These are phyloP conservation scores for Penicillium brasilianum DNA, from an alignment of 2,329 filamentous ascomycete genomes.

Conservation along the genomic window DNA sequence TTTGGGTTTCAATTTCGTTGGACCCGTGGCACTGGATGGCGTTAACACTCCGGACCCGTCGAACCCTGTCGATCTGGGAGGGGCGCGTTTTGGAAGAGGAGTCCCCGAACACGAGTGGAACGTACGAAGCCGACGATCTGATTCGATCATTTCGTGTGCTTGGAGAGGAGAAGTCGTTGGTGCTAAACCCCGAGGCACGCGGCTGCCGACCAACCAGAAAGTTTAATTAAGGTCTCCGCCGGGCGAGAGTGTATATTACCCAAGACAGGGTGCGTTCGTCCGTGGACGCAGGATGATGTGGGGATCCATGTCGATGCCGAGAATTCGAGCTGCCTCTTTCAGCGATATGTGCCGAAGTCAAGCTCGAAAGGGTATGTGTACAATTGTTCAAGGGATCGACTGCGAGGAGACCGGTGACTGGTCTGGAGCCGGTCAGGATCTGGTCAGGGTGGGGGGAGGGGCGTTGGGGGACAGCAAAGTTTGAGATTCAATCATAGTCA, in stretches of 20 bases:
- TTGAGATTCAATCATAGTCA: background rate
- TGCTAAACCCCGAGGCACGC: slow-evolving; percentile 9
- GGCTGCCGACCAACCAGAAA: slow-evolving; percentile 7
- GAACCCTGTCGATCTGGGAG: slow-evolving; percentile 33
- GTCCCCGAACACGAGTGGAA: slow-evolving; percentile 12
- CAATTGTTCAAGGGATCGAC: background rate
- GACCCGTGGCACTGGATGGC: slow-evolving; percentile 22
- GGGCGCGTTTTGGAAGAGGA: background rate
- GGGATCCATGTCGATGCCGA: slow-evolving; percentile 18
- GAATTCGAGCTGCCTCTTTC: slow-evolving; percentile 22
- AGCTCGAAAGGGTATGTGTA: slow-evolving; percentile 2
- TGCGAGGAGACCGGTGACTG: too few species aligned
- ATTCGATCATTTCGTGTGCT: slow-evolving; percentile 15
- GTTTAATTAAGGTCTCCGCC: background rate
- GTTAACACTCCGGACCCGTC: slow-evolving; percentile 24
- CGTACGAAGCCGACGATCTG: slow-evolving; percentile 28
- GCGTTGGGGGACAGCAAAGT: background rate
- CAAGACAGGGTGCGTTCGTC: slow-evolving; percentile 21
- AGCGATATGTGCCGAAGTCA: slow-evolving; percentile 10
- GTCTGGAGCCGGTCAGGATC: too few species aligned
- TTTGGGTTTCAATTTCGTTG: slow-evolving; percentile 21
- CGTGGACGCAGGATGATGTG: slow-evolving; percentile 12
- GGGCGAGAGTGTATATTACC: background rate
- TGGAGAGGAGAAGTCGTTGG: background rate
- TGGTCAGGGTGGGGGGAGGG: background rate